These are phyloP conservation scores for Penicillium ochrochloron DNA, from an alignment of 495 filamentous ascomycete genomes.

Conservation along the genomic window DNA sequence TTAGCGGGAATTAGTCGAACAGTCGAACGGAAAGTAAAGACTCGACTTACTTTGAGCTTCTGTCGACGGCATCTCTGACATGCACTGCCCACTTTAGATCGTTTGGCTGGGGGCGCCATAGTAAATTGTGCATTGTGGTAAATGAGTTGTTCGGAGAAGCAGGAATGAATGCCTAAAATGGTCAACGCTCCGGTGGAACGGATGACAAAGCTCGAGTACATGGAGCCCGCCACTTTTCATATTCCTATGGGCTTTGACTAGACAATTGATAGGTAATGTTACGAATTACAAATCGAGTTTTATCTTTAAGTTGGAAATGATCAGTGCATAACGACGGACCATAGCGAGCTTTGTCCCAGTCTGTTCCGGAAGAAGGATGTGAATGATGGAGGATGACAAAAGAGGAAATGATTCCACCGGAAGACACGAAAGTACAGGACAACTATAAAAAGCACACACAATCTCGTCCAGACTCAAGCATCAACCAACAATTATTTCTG, in stretches of 20 bases:
- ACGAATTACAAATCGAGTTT: too few relatives aligned
- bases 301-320: too few relatives aligned
- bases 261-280: background rate
- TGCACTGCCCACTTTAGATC: constrained; percentile 22
- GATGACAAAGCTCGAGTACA: constrained; percentile 8
- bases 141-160: background rate
- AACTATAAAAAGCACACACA: constrained; percentile 4
- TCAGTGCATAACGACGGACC: background rate
- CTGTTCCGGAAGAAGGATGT: background rate
- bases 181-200: constrained; percentile 6
- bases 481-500: background rate
- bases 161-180: background rate
- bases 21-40: too few relatives aligned
- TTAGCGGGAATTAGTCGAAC: background rate
- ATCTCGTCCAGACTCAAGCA: background rate
- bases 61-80: constrained; percentile 20
- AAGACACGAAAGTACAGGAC: background rate
- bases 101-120: constrained; percentile 13
- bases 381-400: background rate
- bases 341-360: background rate
- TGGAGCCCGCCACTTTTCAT: background rate
- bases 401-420: constrained; percentile 18
- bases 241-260: background rate
- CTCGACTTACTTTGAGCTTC: constrained; percentile 17
- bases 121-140: background rate